Evolutionary conservation across 495 filamentous ascomycete genomes (phyloP).

Genomic region (Aspergillus panamensis): DNA sequence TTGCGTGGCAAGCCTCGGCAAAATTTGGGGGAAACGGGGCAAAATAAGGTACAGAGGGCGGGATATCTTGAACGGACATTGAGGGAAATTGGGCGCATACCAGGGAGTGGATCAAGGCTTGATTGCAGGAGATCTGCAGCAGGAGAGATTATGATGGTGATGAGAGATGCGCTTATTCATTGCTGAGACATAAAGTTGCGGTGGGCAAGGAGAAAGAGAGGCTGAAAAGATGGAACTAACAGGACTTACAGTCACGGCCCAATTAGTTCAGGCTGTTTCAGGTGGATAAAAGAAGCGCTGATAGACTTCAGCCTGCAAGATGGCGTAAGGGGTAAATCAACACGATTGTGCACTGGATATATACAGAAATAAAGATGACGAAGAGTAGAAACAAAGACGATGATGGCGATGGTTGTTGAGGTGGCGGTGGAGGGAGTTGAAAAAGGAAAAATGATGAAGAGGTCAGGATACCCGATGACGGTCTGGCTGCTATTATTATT

Average conservation of each 20-base stretch:
- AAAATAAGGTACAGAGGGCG: not conserved
- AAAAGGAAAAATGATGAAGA: not conserved
- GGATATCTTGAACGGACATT: constrained; percentile 5
- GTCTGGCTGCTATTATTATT: not conserved
- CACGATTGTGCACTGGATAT: not conserved
- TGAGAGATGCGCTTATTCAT: constrained; percentile 30
- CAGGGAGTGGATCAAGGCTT: constrained; percentile 24
- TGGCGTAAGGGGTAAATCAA: not conserved
- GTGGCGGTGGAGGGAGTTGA: not conserved
- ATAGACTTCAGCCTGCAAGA: not conserved
- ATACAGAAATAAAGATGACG: constrained; percentile 1
- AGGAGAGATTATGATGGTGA: constrained; percentile 19
- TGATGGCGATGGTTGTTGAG: not conserved
- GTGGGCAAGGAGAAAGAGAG: constrained; percentile 5
- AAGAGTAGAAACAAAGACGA: not conserved
- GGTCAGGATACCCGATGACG: not conserved
- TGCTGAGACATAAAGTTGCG: constrained; percentile 25
- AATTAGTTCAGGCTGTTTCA: not conserved
- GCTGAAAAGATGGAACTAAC: constrained; percentile 10
- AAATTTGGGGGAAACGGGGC: not conserved
- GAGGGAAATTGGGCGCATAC: constrained; percentile 19
- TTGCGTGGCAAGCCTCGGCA: constrained; percentile 1
- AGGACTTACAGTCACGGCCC: constrained; percentile 9
- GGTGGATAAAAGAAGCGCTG: not conserved
- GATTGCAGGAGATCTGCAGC: constrained; percentile 31